Evolutionary conservation across 2,329 filamentous ascomycete species (phyloP), one percentile per base, ranked within the genome.

Genomic region (Raffaelea albimanens): DNA sequence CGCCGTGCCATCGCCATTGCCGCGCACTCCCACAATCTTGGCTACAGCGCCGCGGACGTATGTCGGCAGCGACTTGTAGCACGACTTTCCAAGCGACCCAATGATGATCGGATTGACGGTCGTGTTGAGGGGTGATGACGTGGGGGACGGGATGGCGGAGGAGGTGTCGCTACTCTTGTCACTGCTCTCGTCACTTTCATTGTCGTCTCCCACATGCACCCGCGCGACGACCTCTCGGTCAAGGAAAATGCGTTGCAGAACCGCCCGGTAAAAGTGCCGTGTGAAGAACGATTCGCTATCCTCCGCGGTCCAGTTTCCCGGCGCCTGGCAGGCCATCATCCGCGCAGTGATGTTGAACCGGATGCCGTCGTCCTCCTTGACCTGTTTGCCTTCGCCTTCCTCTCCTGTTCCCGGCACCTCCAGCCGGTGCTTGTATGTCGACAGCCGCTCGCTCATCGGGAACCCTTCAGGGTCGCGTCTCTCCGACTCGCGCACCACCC

Each of bases 281-380:
- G 82, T 87, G 69, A 98, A 97, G 68, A 97, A 98, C 8, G 72
- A 74, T 45, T 89, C 84, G 61, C 87, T 94, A 51, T 95, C 90
- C 23, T 75, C 70, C 21, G 73, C 70, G 2, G 85, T 85, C 93
- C 93, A 98, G 68, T 98, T 98, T 50, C 82, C 75, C 2, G 93
- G 90, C 8, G 93, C 93, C 67, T 98, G 93, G 44, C 94, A 90
- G 3, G 91, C 91, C 91, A 97, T 96, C 85, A 95, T 95, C 40
- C 93, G 80, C 1, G 93, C 89, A 4, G 93, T 98, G 60, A 97
- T 95, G 64, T 98, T 97, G 49, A 97, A 73, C 21, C 87, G 78
- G 42, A 97, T 73, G 2, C 89, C 88, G 9, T 72, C 39, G 7
- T 50, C 45, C 22, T n/a, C 25, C 11, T 16, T 20, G 33, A n/a